These are phyloP conservation scores for Moesziomyces parantarcticus DNA, from an alignment of 1,284 basidiomycete species.

Conservation along the genomic window DNA sequence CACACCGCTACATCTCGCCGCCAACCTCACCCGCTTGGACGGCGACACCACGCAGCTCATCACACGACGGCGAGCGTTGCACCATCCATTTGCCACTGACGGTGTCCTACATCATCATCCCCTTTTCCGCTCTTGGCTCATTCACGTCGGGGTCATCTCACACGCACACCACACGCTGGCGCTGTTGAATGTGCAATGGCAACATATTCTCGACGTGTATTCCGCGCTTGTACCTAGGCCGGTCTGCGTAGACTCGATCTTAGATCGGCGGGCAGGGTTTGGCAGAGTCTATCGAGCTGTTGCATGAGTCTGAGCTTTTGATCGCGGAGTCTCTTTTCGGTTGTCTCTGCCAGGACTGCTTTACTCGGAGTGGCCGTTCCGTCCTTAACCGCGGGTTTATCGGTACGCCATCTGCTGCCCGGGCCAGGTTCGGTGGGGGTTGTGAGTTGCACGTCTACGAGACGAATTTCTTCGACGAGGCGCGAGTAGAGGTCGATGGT, in stretches of 20 bases:
- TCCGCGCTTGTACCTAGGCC: not conserved
- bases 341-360: conserved; percentile 9
- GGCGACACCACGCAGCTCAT: no score
- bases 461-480: conserved; percentile 54
- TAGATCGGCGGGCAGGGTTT: conserved; percentile 55
- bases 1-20: no score
- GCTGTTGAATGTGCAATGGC: no score
- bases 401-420: conserved; percentile 52
- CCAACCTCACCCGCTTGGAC: no score
- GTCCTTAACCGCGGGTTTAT: conserved; percentile 14
- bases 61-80: no score
- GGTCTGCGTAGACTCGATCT: conserved; percentile 28
- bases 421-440: conserved; percentile 46
- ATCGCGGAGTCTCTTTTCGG: conserved; percentile 42
- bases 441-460: conserved; percentile 49
- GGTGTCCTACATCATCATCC: not conserved
- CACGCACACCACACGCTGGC: no score
- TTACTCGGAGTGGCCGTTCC: conserved; percentile 10
- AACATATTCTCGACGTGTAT: not conserved
- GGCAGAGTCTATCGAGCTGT: conserved; percentile 47
- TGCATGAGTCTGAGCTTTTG: conserved; percentile 38
- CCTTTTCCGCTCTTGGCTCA: not conserved
- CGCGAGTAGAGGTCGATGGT: conserved; percentile 58
- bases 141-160: not conserved
- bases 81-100: no score